A percentile compares a stretch with the other conserved stretches of the same genome.
These are phyloP conservation scores for Chiua virens DNA, from an alignment of 768 basidiomycete species.

Conservation along the genomic window DNA sequence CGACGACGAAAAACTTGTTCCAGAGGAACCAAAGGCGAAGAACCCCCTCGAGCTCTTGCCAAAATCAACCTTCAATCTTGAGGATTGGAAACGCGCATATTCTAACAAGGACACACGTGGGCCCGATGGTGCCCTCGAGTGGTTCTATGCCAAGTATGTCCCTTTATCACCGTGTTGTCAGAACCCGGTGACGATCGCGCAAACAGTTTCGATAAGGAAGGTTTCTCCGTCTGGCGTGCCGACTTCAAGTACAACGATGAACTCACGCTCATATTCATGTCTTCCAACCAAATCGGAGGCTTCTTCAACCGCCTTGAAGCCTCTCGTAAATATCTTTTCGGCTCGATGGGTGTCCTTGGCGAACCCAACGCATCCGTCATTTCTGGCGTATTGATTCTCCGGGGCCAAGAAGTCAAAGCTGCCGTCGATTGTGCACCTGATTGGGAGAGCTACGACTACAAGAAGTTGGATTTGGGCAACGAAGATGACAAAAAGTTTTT, in stretches of 20 bases:
- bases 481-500: slow-evolving; percentile 85
- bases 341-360: slow-evolving; percentile 90
- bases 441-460: slow-evolving; percentile 86
- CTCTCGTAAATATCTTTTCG: slow-evolving; percentile 95
- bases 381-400: slow-evolving; percentile 76
- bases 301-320: slow-evolving; percentile 99
- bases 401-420: slow-evolving; percentile 71
- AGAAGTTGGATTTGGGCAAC: slow-evolving; percentile 71
- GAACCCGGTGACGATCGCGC: slow-evolving; percentile 4
- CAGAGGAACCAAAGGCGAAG: slow-evolving; percentile 86
- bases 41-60: slow-evolving; percentile 93
- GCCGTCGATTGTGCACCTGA: slow-evolving; percentile 85
- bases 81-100: slow-evolving; percentile 98
- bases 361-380: slow-evolving; percentile 74
- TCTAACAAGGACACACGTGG: slow-evolving; percentile 98
- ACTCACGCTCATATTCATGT: slow-evolving; percentile 92
- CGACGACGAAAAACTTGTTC: slow-evolving; percentile 72
- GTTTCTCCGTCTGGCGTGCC: slow-evolving; percentile 88
- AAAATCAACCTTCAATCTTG: slow-evolving; percentile 83
- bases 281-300: slow-evolving; percentile 88
- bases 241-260: slow-evolving; percentile 98
- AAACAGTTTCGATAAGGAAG: slow-evolving; percentile 78
- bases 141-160: slow-evolving; percentile 93
- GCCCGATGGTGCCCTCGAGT: slow-evolving; percentile 78
- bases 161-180: neutral